Percentiles rank a stretch among this genome's conserved stretches.
Conservation (phyloP, 1,139 yeast genomes). For the Sugiyamaella paludigena region DNA sequence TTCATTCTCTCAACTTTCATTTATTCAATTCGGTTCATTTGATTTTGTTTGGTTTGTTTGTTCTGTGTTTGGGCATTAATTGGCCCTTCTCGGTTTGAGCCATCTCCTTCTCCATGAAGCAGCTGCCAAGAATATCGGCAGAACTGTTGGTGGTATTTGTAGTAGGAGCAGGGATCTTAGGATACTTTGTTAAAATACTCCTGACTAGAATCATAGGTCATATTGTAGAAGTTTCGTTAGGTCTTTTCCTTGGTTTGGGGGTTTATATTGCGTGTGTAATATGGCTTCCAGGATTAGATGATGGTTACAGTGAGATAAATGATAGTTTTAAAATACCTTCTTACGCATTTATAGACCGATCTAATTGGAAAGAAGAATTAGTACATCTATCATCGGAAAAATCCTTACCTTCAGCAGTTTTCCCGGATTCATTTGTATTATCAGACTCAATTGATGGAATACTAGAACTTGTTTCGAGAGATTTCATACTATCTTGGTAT, state of each 20-base stretch:
- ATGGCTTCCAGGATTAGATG: constrained; percentile 20
- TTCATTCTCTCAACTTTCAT: no score
- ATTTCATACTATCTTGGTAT: constrained; percentile 70
- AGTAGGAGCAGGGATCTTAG: constrained; percentile 21
- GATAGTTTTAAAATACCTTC: constrained; percentile 10
- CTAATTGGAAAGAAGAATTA: constrained; percentile 27
- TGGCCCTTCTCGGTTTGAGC: no score
- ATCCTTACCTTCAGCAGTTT: constrained; percentile 37
- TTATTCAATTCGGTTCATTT: no score
- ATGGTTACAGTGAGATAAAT: not conserved
- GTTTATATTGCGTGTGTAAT: constrained; percentile 18
- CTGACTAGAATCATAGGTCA: constrained; percentile 23
- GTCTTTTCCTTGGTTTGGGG: constrained; percentile 23
- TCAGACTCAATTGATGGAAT: constrained; percentile 55
- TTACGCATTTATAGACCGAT: constrained; percentile 24
- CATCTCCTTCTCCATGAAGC: not conserved
- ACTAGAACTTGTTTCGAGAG: constrained; percentile 51
- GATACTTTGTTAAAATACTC: constrained; percentile 24
- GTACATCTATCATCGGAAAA: constrained; percentile 23
- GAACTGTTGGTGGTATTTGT: constrained; percentile 24
- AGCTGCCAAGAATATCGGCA: constrained; percentile 14
- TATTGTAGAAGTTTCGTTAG: constrained; percentile 25
- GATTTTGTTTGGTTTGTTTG: no score
- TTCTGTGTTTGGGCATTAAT: no score
- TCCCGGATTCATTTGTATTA: constrained; percentile 52